phyloP scores from a whole-genome alignment of 2,329 filamentous ascomycete genomes.

The Alternaria gansuensis region DNA sequence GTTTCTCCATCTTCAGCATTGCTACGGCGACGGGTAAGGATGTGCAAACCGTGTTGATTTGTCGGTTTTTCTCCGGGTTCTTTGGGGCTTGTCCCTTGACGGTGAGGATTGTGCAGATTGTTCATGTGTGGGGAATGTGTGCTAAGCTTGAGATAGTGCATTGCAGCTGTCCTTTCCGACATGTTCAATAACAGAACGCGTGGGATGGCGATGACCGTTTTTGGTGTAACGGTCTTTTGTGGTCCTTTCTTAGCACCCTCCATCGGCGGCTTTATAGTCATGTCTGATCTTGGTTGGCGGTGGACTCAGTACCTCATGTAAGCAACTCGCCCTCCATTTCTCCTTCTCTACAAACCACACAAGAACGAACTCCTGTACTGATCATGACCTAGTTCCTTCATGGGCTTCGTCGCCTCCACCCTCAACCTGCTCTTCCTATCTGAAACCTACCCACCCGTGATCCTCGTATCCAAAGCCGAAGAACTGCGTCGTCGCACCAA shows the following conservation, averaged over 20 bases:
- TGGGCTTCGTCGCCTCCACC: constrained; percentile 62
- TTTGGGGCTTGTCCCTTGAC: constrained; percentile 64
- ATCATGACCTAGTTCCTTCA: constrained; percentile 51
- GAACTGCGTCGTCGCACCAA: constrained; percentile 65
- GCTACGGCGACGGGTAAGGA: constrained; percentile 61
- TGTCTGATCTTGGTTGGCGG: constrained; percentile 62
- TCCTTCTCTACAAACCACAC: not conserved
- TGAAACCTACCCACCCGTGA: constrained; percentile 67
- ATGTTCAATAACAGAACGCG: constrained; percentile 60
- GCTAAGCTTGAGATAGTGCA: constrained; percentile 39
- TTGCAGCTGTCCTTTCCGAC: constrained; percentile 65
- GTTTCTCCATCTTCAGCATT: constrained; percentile 62
- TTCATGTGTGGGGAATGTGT: not conserved
- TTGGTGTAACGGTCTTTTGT: constrained; percentile 62
- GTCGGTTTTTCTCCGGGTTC: constrained; percentile 63
- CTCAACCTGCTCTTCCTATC: constrained; percentile 64
- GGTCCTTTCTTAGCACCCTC: constrained; percentile 64
- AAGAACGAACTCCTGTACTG: not conserved
- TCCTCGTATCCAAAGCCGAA: constrained; percentile 65
- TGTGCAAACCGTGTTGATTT: constrained; percentile 62
- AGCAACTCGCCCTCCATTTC: not conserved
- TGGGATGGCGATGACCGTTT: constrained; percentile 59
- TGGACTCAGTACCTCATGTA: constrained; percentile 65
- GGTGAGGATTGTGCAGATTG: constrained; percentile 48
- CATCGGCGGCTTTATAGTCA: constrained; percentile 64